Percentiles rank a stretch among this genome's conserved stretches.
Conservation (phyloP, 2,329 filamentous ascomycete genomes). For the Chrysoporthe austroafricana region DNA sequence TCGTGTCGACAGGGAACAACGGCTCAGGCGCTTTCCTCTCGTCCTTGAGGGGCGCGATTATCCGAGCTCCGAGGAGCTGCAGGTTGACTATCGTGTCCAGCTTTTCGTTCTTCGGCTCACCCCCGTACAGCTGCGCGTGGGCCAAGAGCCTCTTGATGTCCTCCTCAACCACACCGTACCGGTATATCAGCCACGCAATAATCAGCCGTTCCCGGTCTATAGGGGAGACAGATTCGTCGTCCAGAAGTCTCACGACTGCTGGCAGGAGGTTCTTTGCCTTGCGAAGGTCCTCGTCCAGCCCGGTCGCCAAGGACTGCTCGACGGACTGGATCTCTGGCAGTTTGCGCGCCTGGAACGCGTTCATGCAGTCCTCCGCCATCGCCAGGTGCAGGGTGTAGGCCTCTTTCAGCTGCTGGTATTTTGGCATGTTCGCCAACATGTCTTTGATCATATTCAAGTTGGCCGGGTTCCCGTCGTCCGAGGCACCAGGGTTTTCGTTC, state of each 20-base stretch:
- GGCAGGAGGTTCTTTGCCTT: conserved; percentile 90
- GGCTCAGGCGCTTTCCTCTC: conserved; percentile 65
- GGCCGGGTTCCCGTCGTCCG: conserved; percentile 60
- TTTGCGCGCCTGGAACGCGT: conserved; percentile 83
- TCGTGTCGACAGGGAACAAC: conserved; percentile 72
- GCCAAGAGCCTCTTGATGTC: conserved; percentile 84
- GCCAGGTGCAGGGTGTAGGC: conserved; percentile 91
- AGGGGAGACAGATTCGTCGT: conserved; percentile 74
- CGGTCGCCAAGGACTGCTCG: conserved; percentile 90
- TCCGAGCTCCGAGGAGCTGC: conserved; percentile 77
- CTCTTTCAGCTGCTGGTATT: conserved; percentile 95
- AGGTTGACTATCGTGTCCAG: conserved; percentile 69
- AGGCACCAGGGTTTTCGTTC: conserved; percentile 79
- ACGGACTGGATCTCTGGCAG: conserved; percentile 83
- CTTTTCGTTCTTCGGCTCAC: conserved; percentile 44
- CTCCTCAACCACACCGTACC: conserved; percentile 80
- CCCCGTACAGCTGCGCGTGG: conserved; percentile 79
- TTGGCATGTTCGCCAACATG: conserved; percentile 92
- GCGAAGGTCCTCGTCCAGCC: conserved; percentile 87
- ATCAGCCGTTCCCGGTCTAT: conserved; percentile 84
- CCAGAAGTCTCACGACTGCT: conserved; percentile 82
- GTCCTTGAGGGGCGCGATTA: conserved; percentile 74
- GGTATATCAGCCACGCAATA: conserved; percentile 82
- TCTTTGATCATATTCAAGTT: conserved; percentile 92
- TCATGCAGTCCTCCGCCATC: conserved; percentile 98